Evolutionary conservation across 441 rosid genomes (phyloP).

Genomic region (Arabidopsis hybrid): DNA sequence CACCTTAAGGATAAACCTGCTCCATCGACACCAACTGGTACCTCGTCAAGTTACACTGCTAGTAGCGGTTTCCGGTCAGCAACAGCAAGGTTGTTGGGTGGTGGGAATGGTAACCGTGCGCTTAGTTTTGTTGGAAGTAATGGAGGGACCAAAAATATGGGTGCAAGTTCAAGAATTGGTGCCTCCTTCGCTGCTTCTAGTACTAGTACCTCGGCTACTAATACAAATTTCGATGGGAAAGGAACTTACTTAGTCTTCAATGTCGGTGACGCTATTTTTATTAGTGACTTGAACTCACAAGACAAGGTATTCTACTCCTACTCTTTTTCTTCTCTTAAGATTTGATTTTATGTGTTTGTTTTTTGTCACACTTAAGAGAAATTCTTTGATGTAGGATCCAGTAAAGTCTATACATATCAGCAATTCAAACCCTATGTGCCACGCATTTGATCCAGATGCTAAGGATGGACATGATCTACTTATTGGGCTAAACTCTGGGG

Average conservation of each 20-base stretch:
- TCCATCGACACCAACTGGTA: conserved; percentile 79
- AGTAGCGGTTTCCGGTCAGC: conserved; percentile 90
- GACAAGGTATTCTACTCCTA: conserved; percentile 70
- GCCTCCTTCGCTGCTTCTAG: conserved; percentile 77
- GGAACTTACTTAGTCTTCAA: conserved; percentile 95
- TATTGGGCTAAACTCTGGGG: conserved; percentile 85
- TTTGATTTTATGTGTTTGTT: conserved; percentile 4
- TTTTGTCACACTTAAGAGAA: background rate
- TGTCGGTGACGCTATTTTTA: conserved; percentile 89
- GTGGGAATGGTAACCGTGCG: conserved; percentile 87
- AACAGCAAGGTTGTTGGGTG: conserved; percentile 88
- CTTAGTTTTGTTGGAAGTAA: conserved; percentile 92
- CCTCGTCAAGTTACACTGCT: conserved; percentile 71
- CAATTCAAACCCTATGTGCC: conserved; percentile 85
- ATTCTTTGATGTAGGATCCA: conserved; percentile 69
- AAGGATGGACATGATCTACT: conserved; percentile 95
- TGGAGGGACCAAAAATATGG: conserved; percentile 77
- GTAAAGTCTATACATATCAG: conserved; percentile 86
- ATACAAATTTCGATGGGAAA: conserved; percentile 91
- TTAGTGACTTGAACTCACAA: conserved; percentile 94
- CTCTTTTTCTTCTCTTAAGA: background rate
- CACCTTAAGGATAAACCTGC: conserved; percentile 82
- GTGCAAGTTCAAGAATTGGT: conserved; percentile 75
- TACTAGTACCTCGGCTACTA: conserved; percentile 63
- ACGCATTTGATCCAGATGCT: conserved; percentile 86